A percentile compares a stretch with the other conserved stretches of the same genome.
Evolutionary conservation across 768 basidiomycete species (phyloP).

Genomic region (Boletus edulis): DNA sequence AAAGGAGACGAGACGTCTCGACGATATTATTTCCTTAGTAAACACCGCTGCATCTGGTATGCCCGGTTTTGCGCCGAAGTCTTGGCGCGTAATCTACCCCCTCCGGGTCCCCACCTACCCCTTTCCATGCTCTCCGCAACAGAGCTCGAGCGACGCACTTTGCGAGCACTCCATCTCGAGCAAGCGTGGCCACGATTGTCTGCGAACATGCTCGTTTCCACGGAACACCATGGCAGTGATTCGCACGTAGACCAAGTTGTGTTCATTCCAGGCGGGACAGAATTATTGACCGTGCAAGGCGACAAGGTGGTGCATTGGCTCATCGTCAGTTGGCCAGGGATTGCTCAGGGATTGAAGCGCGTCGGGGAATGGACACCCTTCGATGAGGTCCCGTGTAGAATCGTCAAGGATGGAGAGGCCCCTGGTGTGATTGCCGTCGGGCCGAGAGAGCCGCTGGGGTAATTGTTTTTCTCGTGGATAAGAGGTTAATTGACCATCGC

Average conservation of each 20-base stretch:
- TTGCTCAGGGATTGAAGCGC: conserved; percentile 12
- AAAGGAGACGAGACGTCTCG: conserved; percentile 21
- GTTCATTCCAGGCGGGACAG: conserved; percentile 24
- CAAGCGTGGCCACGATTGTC: conserved; percentile 19
- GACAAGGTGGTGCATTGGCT: conserved; percentile 25
- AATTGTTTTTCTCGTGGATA: background rate
- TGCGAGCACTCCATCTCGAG: conserved; percentile 27
- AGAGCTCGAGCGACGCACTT: conserved; percentile 29
- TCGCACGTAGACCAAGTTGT: conserved; percentile 26
- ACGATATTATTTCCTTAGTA: conserved; percentile 27
- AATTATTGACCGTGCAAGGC: conserved; percentile 27
- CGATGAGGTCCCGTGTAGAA: conserved; percentile 15
- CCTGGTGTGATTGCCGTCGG: conserved; percentile 21
- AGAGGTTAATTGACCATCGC: background rate
- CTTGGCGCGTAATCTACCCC: conserved; percentile 18
- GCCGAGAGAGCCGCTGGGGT: conserved; percentile 12
- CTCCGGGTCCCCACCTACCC: conserved; percentile 13
- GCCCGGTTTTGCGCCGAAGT: conserved; percentile 23
- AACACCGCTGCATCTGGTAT: conserved; percentile 24
- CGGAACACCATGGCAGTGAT: background rate
- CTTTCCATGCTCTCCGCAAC: conserved; percentile 14
- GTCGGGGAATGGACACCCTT: conserved; percentile 19
- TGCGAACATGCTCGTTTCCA: conserved; percentile 12
- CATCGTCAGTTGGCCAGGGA: conserved; percentile 16
- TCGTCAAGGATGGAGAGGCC: conserved; percentile 19